phyloP scores from a whole-genome alignment of 306 rosid genomes.

The Inga oerstediana region DNA sequence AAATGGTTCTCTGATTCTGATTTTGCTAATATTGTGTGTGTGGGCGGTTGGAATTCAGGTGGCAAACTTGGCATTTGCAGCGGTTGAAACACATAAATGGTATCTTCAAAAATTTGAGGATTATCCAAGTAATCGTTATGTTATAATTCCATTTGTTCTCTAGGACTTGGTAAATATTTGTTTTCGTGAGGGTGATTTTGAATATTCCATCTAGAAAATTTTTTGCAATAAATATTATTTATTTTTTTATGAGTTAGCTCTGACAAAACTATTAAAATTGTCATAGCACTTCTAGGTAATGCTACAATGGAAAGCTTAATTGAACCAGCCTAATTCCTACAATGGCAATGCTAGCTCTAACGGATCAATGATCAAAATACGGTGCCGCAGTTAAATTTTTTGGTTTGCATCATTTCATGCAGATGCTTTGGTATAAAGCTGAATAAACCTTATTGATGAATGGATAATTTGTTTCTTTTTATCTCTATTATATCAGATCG shows the following conservation, averaged over 20 bases:
- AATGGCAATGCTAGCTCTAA: too few relatives aligned
- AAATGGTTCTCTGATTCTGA: neutral
- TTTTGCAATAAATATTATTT: neutral
- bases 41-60: constrained; percentile 47
- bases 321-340: too few relatives aligned
- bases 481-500: too few relatives aligned
- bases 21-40: constrained; percentile 8
- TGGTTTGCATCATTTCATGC: too few relatives aligned
- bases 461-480: too few relatives aligned
- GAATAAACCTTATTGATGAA: too few relatives aligned
- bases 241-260: neutral
- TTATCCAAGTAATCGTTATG: constrained; percentile 62
- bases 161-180: constrained; percentile 31
- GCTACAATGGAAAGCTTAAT: too few relatives aligned
- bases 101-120: constrained; percentile 73
- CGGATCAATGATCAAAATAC: too few relatives aligned
- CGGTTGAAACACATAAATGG: constrained; percentile 88
- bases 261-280: neutral
- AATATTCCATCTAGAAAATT: neutral
- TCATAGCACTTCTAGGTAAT: neutral
- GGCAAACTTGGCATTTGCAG: constrained; percentile 70
- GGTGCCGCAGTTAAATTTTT: too few relatives aligned
- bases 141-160: constrained; percentile 65
- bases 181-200: neutral
- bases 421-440: too few relatives aligned